Evolutionary conservation across 345 rosid genomes (phyloP).

Genomic region (Barbarea vulgaris): DNA sequence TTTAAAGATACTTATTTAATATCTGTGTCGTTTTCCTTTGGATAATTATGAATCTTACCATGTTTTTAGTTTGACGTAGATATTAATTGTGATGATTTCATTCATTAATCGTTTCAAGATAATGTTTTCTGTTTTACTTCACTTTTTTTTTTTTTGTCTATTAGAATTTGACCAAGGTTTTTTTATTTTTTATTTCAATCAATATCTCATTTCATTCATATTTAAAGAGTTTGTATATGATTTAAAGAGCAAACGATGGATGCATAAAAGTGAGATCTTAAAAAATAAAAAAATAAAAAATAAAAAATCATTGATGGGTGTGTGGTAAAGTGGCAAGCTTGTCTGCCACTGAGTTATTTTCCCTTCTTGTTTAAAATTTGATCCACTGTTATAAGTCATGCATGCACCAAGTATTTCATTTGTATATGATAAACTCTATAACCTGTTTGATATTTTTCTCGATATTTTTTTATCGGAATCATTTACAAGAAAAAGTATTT

Average conservation of each 20-base stretch:
- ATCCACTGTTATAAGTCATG: background rate
- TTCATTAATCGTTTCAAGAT: background rate
- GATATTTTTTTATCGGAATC: background rate
- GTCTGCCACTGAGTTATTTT: constrained; percentile 7
- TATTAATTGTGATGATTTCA: background rate
- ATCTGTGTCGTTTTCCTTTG: constrained; percentile 21
- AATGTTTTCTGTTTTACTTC: too few relatives aligned
- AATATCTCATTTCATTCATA: background rate
- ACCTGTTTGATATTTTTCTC: background rate
- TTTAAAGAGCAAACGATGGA: background rate
- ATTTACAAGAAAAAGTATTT: too few relatives aligned
- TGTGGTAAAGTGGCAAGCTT: constrained; percentile 4
- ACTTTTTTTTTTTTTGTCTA: background rate
- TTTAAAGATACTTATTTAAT: background rate
- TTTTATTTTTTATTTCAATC: background rate
- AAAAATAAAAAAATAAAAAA: background rate
- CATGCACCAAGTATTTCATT: background rate
- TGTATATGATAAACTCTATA: background rate
- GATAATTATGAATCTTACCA: constrained; percentile 21
- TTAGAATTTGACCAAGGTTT: background rate
- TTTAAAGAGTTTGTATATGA: background rate
- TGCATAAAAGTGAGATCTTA: background rate
- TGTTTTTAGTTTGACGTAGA: constrained; percentile 17
- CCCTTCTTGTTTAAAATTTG: background rate
- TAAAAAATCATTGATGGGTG: background rate